These are phyloP conservation scores for Larix kaempferi DNA, from an alignment of 75 land plant genomes.

Conservation along the genomic window DNA sequence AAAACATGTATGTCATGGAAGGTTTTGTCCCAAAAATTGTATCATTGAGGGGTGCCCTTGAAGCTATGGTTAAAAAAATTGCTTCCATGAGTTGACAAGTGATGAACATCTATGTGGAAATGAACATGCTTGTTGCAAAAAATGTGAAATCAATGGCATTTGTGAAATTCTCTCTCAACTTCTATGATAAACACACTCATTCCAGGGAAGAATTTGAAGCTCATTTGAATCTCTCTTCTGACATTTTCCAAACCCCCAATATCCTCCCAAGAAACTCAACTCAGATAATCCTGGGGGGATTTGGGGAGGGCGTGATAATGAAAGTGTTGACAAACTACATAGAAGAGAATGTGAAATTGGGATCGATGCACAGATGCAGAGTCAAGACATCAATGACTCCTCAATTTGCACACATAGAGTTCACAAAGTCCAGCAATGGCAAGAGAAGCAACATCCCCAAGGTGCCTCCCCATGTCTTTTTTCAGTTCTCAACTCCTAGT, in stretches of 20 bases:
- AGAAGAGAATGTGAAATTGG: slow-evolving; percentile 37
- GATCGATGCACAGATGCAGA: slow-evolving; percentile 56
- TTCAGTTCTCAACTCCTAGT: no score
- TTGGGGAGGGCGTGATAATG: slow-evolving; percentile 30
- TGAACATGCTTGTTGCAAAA: neutral
- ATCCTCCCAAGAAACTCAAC: no score
- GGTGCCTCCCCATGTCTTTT: no score
- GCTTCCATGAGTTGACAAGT: neutral
- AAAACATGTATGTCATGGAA: neutral
- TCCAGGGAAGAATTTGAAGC: no score
- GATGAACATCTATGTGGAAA: neutral
- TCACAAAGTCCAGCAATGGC: neutral
- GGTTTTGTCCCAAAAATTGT: neutral
- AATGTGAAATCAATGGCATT: neutral
- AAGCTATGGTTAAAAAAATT: neutral
- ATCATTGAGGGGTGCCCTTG: neutral
- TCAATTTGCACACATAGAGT: slow-evolving; percentile 40
- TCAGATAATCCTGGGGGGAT: no score
- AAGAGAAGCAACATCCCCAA: no score
- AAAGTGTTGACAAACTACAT: slow-evolving; percentile 43
- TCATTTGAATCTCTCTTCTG: no score
- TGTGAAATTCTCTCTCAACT: no score
- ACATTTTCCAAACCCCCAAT: no score
- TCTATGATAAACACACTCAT: no score
- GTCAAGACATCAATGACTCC: slow-evolving; percentile 67